Evolutionary conservation across 2,329 filamentous ascomycete genomes (phyloP), one percentile per base, ranked within the genome.

Genomic region (Tolypocladium nubicola): DNA sequence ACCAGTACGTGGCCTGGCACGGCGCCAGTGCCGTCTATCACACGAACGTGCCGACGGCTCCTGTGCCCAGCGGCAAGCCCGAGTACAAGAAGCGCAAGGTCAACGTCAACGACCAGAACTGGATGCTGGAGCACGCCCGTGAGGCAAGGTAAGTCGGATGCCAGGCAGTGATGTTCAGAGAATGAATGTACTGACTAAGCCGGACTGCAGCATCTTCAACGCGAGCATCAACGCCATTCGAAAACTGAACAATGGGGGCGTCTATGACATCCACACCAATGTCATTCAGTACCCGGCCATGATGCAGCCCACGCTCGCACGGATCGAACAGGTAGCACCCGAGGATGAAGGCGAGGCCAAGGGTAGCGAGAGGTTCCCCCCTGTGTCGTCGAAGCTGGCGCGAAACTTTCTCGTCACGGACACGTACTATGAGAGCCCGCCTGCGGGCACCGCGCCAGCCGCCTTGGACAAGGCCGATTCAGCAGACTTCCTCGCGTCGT

Each of bases 1-100:
- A 99, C 69, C 92, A 97, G 71, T 99, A 97, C 68, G 94, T 99
- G 35, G 94, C 94, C 35, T 99, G 94, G 94, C 92, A 96, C 70
- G 94, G 94, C 54, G 94, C 94, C 53, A 97, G 93, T 70, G 87
- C 89, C 43, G 94, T 99, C 30, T 99, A 99, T 70, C 91, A 97
- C 70, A 90, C 89, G 14, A 86, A 85, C 57, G 83, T 81, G 1
- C 89, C 90, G 1, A 85, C 87, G 26, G 84, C 89, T n/a, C 90
- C 90, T 2, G 77, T 87, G 58, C 85, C 84, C 38, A 85, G 79
- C 59, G 88, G 88, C 58, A 96, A 95, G 72, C 79, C 84, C 9
- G 89, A 92, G 63, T 81, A 82, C 61, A 96, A 95, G 76, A 90
- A 90, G 76, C 83, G 88, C 63, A 88, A 88, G 65, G 88, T 96